Conservation (phyloP, 225 moss, liverwort and hornwort genomes). For the Antitrichia curtipendula region DNA sequence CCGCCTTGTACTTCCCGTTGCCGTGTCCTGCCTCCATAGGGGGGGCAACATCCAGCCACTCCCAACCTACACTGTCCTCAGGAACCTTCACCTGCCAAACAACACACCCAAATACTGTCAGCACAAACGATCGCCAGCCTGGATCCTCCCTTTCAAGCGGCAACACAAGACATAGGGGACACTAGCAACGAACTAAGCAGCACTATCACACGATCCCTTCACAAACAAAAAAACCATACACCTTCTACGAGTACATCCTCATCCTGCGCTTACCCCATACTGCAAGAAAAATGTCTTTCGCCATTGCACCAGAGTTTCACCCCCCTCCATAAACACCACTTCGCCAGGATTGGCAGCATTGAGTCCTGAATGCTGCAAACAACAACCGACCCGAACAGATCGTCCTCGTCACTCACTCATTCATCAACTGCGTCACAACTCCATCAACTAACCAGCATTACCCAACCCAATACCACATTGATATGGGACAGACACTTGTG, state of each 20-base stretch:
- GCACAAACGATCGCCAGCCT: not conserved
- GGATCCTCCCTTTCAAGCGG: not conserved
- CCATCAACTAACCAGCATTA: not conserved
- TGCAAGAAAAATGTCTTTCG: conserved; percentile 59
- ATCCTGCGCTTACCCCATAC: conserved; percentile 37
- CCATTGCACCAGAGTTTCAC: conserved; percentile 77
- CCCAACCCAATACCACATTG: not conserved
- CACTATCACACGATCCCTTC: not conserved
- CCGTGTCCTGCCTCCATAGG: conserved; percentile 24
- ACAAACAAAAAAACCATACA: not conserved
- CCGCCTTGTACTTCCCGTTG: conserved; percentile 54
- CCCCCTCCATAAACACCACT: conserved; percentile 47
- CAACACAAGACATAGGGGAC: not conserved
- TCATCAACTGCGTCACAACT: not conserved
- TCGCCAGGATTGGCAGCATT: conserved; percentile 62
- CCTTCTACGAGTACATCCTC: not conserved
- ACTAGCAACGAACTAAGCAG: not conserved
- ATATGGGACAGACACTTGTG: not conserved
- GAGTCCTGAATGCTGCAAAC: conserved; percentile 67
- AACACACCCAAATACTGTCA: not conserved
- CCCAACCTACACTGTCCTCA: conserved; percentile 81
- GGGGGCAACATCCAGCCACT: conserved; percentile 53
- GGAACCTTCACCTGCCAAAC: conserved; percentile 68
- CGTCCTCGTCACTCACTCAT: not conserved
- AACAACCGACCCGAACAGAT: not conserved